Percentiles rank a stretch among this genome's conserved stretches.
Evolutionary conservation across 768 basidiomycete genomes (phyloP).

Genomic region (Xerocomellus dryophilus): DNA sequence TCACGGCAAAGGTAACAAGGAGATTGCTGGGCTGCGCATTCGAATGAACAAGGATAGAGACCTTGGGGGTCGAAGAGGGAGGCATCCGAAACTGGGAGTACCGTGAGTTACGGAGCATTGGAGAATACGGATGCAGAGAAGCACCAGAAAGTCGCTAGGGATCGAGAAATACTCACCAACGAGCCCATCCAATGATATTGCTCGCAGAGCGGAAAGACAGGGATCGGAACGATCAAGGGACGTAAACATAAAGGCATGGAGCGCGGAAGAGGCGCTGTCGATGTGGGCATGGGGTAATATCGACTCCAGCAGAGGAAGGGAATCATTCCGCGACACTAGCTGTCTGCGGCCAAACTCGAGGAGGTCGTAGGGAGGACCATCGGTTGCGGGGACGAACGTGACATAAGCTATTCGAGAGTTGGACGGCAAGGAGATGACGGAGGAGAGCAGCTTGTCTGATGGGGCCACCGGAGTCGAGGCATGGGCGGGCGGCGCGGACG

Average conservation of each 20-base stretch:
- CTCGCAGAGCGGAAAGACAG: slow-evolving; percentile 33
- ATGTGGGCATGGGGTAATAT: slow-evolving; percentile 52
- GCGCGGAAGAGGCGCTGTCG: slow-evolving; percentile 38
- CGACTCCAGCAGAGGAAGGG: slow-evolving; percentile 44
- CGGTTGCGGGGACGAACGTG: slow-evolving; percentile 38
- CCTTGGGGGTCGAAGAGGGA: slow-evolving; percentile 46
- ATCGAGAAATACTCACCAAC: slow-evolving; percentile 40
- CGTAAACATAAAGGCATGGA: slow-evolving; percentile 60
- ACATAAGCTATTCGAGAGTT: slow-evolving; percentile 44
- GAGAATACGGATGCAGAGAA: slow-evolving; percentile 2
- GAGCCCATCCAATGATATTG: slow-evolving; percentile 48
- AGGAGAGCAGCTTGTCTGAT: slow-evolving; percentile 44
- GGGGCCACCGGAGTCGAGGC: slow-evolving; percentile 33
- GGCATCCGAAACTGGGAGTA: slow-evolving; percentile 39
- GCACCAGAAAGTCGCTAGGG: neutral
- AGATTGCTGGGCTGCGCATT: slow-evolving; percentile 38
- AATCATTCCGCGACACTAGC: slow-evolving; percentile 39
- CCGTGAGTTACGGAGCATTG: slow-evolving; percentile 8
- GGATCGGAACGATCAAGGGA: slow-evolving; percentile 32
- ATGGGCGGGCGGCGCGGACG: slow-evolving; percentile 5
- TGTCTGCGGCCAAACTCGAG: slow-evolving; percentile 57
- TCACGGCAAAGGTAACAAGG: slow-evolving; percentile 42
- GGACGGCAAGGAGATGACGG: slow-evolving; percentile 44
- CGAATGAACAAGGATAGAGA: slow-evolving; percentile 53
- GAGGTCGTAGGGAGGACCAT: slow-evolving; percentile 33